Conservation (phyloP, 139 green algal species). For the Nannochloris sp. region DNA sequence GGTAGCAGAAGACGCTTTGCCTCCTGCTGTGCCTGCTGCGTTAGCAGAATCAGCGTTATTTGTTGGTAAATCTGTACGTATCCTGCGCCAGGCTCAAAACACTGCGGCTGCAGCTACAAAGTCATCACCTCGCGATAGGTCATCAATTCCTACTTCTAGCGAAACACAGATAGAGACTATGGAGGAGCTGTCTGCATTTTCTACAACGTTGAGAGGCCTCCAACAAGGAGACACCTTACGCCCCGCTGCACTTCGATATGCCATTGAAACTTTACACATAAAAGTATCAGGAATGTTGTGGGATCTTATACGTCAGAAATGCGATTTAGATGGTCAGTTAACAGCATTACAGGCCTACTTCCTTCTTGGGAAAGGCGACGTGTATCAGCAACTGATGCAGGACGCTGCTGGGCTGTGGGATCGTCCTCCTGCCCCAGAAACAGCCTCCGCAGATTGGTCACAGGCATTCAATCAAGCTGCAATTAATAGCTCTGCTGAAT, state of each 20-base stretch:
- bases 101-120: conserved; percentile 20
- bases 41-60: conserved; percentile 64
- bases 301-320: conserved; percentile 64
- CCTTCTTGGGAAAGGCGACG: conserved; percentile 71
- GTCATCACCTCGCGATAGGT: too few species aligned
- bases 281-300: conserved; percentile 59
- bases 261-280: background rate
- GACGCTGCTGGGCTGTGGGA: conserved; percentile 58
- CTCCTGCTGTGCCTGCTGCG: conserved; percentile 40
- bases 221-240: conserved; percentile 11
- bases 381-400: conserved; percentile 72
- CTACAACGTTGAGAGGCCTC: conserved; percentile 37
- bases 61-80: conserved; percentile 71
- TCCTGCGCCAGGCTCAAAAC: conserved; percentile 53
- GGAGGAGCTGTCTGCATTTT: conserved; percentile 31
- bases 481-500: conserved; percentile 41
- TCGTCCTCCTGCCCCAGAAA: conserved; percentile 41
- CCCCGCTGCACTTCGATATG: background rate
- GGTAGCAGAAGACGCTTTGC: conserved; percentile 42
- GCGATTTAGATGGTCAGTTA: conserved; percentile 66
- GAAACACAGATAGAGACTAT: background rate
- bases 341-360: conserved; percentile 71
- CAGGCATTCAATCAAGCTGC: conserved; percentile 49
- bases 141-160: too few species aligned
- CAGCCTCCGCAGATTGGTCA: conserved; percentile 52